These are phyloP conservation scores for Bondarzewia mesenterica DNA, from an alignment of 1,284 basidiomycete genomes.

Conservation along the genomic window DNA sequence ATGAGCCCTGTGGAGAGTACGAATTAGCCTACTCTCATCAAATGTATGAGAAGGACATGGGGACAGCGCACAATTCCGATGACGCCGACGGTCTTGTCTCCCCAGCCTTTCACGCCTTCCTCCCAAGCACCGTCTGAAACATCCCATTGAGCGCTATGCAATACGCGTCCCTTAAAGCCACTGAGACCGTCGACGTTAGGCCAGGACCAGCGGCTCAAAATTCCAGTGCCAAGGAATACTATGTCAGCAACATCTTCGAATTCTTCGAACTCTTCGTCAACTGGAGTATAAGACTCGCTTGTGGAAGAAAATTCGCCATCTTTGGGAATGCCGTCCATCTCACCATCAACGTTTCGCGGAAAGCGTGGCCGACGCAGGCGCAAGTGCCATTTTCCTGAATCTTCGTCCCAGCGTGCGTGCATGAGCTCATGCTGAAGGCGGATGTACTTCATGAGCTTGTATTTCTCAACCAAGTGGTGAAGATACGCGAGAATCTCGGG, in stretches of 20 bases:
- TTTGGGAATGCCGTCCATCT: not conserved
- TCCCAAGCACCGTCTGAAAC: slow-evolving; percentile 35
- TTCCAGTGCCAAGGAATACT: slow-evolving; percentile 42
- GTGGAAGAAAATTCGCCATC: not conserved
- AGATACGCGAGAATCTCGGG: slow-evolving; percentile 49
- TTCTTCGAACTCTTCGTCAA: slow-evolving; percentile 28
- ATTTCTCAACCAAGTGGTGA: slow-evolving; percentile 47
- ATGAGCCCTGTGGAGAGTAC: slow-evolving; percentile 41
- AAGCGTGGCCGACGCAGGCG: slow-evolving; percentile 25
- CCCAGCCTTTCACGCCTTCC: slow-evolving; percentile 40
- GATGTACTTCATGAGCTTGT: slow-evolving; percentile 44
- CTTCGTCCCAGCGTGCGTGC: slow-evolving; percentile 42
- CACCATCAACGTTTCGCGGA: not conserved
- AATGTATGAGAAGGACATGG: not conserved
- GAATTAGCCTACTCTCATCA: not conserved
- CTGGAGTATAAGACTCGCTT: slow-evolving; percentile 1
- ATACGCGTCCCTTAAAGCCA: slow-evolving; percentile 38
- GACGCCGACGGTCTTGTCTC: slow-evolving; percentile 48
- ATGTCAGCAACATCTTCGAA: slow-evolving; percentile 46
- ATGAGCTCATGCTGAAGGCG: slow-evolving; percentile 46
- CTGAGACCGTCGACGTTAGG: slow-evolving; percentile 48
- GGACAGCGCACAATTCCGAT: slow-evolving; percentile 50
- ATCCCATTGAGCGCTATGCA: slow-evolving; percentile 55
- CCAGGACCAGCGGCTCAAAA: slow-evolving; percentile 48
- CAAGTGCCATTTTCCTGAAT: slow-evolving; percentile 44